These are phyloP conservation scores for Lathyrus sativus DNA, from an alignment of 306 rosid genomes.

Conservation along the genomic window DNA sequence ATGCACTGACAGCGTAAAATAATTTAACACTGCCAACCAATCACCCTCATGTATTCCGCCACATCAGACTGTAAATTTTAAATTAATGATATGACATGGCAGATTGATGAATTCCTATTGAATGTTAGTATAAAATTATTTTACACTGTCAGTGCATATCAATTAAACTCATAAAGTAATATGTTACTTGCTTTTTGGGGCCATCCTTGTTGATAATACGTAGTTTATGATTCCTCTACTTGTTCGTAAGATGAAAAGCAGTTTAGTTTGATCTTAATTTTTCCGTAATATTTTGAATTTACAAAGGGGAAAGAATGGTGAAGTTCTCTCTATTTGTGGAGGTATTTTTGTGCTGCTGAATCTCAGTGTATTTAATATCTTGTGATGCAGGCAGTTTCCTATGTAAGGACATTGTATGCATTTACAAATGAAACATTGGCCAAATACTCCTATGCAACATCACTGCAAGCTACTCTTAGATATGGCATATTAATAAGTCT, in stretches of 20 bases:
- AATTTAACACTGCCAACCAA: too few species aligned
- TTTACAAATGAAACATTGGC: constrained; percentile 98
- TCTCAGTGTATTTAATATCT: constrained; percentile 41
- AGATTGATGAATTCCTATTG: too few species aligned
- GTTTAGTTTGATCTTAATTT: not conserved
- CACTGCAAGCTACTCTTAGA: constrained; percentile 98
- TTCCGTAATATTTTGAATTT: constrained; percentile 19
- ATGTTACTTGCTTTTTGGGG: too few species aligned
- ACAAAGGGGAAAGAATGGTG: constrained; percentile 18
- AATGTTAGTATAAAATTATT: too few species aligned
- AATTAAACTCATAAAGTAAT: too few species aligned
- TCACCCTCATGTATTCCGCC: too few species aligned
- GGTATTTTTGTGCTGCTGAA: constrained; percentile 28
- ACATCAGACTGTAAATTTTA: too few species aligned
- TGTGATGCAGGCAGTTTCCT: constrained; percentile 88
- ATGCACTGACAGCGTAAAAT: too few species aligned
- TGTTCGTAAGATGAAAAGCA: constrained; percentile 12
- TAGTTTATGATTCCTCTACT: not conserved
- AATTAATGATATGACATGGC: too few species aligned
- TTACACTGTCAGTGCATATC: too few species aligned
- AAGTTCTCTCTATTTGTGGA: constrained; percentile 24
- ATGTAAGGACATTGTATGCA: constrained; percentile 84
- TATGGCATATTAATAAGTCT: constrained; percentile 98
- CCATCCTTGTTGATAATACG: too few species aligned
- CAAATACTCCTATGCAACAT: constrained; percentile 97